These are phyloP conservation scores for Candida insectalens DNA, from an alignment of 805 yeast species.

Conservation along the genomic window DNA sequence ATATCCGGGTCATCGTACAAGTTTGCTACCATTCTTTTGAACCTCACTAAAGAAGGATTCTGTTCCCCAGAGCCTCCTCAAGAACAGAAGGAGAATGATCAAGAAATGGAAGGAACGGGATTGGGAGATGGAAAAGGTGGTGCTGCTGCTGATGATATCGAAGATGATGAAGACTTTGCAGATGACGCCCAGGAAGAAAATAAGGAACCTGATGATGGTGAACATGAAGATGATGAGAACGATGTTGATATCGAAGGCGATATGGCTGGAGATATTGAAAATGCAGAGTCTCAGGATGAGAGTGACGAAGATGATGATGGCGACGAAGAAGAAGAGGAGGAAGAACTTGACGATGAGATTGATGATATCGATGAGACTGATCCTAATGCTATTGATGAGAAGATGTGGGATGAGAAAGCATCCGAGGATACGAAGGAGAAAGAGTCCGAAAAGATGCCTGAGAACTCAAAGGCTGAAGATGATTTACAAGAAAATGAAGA, in stretches of 20 bases:
- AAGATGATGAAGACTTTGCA: conserved; percentile 77
- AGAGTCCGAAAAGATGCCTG: conserved; percentile 64
- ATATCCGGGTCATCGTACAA: conserved; percentile 54
- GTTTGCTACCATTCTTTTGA: conserved; percentile 44
- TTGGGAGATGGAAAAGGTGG: conserved; percentile 83
- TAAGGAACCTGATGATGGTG: conserved; percentile 57
- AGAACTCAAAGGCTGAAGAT: conserved; percentile 24
- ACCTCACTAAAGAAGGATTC: conserved; percentile 72
- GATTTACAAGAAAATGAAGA: conserved; percentile 26
- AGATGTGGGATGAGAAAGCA: conserved; percentile 96
- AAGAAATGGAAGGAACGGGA: conserved; percentile 59
- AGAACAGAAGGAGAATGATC: conserved; percentile 47
- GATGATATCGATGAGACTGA: conserved; percentile 86
- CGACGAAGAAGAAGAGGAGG: conserved; percentile 46
- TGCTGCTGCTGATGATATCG: conserved; percentile 73
- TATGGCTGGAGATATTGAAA: conserved; percentile 89
- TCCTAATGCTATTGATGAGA: conserved; percentile 92
- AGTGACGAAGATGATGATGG: conserved; percentile 36
- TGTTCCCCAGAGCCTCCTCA: conserved; percentile 81
- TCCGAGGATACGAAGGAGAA: conserved; percentile 71
- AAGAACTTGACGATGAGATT: conserved; percentile 79
- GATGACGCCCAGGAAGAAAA: conserved; percentile 68
- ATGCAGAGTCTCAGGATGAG: conserved; percentile 41
- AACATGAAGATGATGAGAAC: conserved; percentile 55
- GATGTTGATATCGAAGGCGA: conserved; percentile 93